These are phyloP conservation scores for Sextonia rubra DNA, from an alignment of 164 flowering plant species.

Conservation along the genomic window DNA sequence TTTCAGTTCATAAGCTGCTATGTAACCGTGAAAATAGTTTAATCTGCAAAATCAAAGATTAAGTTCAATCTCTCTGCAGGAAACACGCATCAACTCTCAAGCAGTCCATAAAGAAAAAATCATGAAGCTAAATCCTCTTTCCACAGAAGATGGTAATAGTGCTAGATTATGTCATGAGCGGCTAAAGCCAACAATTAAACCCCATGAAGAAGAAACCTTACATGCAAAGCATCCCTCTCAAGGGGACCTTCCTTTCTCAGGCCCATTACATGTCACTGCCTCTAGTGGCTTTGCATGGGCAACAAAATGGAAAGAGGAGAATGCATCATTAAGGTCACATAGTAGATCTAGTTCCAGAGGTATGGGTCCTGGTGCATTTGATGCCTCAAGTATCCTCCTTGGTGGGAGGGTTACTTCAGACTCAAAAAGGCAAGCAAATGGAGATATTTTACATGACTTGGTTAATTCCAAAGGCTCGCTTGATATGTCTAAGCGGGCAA, in stretches of 20 bases:
- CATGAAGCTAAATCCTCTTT: slow-evolving; percentile 2
- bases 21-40: background rate
- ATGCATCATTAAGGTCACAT: slow-evolving; percentile 41
- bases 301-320: slow-evolving; percentile 57
- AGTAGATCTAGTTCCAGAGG: slow-evolving; percentile 69
- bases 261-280: slow-evolving; percentile 67
- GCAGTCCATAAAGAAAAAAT: slow-evolving; percentile 16
- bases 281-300: slow-evolving; percentile 99
- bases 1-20: background rate
- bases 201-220: slow-evolving; percentile 35
- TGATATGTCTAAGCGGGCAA: slow-evolving; percentile 39
- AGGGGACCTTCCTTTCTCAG: slow-evolving; percentile 79
- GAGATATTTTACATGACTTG: slow-evolving; percentile 24
- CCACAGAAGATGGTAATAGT: slow-evolving; percentile 19
- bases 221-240: slow-evolving; percentile 74
- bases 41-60: background rate
- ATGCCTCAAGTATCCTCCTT: slow-evolving; percentile 26
- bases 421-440: slow-evolving; percentile 37
- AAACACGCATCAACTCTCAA: slow-evolving; percentile 15
- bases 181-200: slow-evolving; percentile 25
- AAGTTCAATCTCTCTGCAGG: slow-evolving; percentile 25
- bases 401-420: slow-evolving; percentile 34
- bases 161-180: slow-evolving; percentile 10
- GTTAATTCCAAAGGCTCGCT: slow-evolving; percentile 35
- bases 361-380: slow-evolving; percentile 34